Base-by-base conservation (phyloP, 768 basidiomycete species). In the Pleurotus ostreatus region DNA sequence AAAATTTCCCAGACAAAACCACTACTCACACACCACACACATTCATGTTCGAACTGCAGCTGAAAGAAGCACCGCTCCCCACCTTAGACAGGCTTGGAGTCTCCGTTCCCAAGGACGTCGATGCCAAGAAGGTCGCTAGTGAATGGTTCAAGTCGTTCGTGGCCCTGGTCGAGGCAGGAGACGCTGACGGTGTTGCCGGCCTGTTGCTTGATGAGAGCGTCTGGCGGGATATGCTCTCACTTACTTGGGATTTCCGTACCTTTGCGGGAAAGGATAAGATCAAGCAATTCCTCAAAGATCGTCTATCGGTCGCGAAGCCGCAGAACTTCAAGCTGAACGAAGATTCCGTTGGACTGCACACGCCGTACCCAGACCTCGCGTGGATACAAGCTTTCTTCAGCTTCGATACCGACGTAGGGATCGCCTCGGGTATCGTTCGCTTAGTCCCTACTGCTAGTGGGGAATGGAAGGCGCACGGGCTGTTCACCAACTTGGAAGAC, bases 321-420 rank as follows among this genome's bases (percentile, higher is more conserved):
- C 65, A 45, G 69, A 73, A 52, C 16, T 61, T 74, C 54, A 69
- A 69, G 6, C 59, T 73, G 3, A 65, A 61, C 26, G 64, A 65
- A 12, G 68, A 67, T 45, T 64, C 62, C 30, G 61, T 75, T n/a
- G 62, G 48, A 2, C 44, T 81, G n/a, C 64, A 73, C 48, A 69
- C 65, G 13, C 78, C 77, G 2, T 76, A 72, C 55, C 74, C 81
- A 0, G 84, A 81, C 60, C 56, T 89, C 4, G 75, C 72, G 0
- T 88, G 85, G 80, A 66, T 89, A 41, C 77, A 78, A 23, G 68
- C 77, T 30, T 66, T 79, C 55, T 85, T 89, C 64, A 74, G 69
- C 4, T 89, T 88, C 60, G 77, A 79, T 48, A 81, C 78, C 5
- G 73, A 65, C 1, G 66, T 77, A 1, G 86, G 82, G 0, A 62